Conservation (phyloP, 345 rosid genomes). For the Lenwebbia sp. region DNA sequence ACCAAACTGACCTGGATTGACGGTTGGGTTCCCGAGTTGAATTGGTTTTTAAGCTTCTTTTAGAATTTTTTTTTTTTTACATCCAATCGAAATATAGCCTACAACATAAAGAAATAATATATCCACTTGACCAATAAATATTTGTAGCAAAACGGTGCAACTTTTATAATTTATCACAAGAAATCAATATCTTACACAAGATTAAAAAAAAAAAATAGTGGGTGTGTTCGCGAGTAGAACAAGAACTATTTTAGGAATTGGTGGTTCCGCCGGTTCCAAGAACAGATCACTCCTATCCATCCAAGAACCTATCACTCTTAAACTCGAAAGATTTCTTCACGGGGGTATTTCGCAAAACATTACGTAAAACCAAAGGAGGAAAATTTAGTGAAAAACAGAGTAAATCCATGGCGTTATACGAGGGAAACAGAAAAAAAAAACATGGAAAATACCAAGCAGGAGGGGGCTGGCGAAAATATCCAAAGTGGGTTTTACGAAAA, state of each 20-base stretch:
- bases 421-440: background rate
- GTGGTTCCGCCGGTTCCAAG: accelerated
- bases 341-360: background rate
- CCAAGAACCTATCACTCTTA: background rate
- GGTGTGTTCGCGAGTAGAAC: accelerated
- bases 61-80: too few relatives aligned
- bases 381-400: background rate
- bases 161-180: background rate
- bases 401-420: background rate
- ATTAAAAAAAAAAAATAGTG: background rate
- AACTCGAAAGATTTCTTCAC: background rate
- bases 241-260: accelerated
- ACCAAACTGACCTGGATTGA: background rate
- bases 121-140: too few relatives aligned
- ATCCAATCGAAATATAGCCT: background rate
- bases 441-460: background rate
- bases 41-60: background rate
- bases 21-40: background rate
- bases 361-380: background rate
- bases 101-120: too few relatives aligned
- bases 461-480: background rate
- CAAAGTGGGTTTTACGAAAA: background rate
- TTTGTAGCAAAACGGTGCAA: too few relatives aligned
- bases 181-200: background rate
- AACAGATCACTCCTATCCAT: background rate